phyloP scores from a whole-genome alignment of 768 basidiomycete species.

The Glaciozyma martinii region DNA sequence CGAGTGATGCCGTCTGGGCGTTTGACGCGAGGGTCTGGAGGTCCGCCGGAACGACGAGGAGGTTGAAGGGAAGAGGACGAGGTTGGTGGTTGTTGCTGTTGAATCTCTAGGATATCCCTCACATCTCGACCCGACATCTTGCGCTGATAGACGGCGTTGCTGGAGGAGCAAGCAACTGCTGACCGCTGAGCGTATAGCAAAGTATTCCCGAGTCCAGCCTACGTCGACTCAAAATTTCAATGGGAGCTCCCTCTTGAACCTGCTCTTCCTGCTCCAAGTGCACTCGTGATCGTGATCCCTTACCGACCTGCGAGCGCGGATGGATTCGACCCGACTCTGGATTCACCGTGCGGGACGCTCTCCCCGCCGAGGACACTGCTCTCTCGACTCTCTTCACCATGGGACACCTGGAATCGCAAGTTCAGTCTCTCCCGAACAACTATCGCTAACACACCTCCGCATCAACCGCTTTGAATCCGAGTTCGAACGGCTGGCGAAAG shows the following conservation, averaged over 20 bases:
- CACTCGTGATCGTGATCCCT: too few species aligned
- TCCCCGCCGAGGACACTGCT: neutral
- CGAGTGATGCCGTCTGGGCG: slow-evolving; percentile 70
- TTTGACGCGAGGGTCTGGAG: slow-evolving; percentile 41
- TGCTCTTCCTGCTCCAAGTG: too few species aligned
- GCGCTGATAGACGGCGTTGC: too few species aligned
- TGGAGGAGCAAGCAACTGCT: too few species aligned
- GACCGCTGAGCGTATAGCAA: too few species aligned
- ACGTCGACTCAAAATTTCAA: too few species aligned
- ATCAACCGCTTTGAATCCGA: neutral
- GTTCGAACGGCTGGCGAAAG: neutral
- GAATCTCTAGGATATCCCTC: slow-evolving; percentile 67
- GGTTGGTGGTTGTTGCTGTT: slow-evolving; percentile 40
- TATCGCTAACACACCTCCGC: neutral
- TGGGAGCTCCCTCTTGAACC: too few species aligned
- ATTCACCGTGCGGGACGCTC: neutral
- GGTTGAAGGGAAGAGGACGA: slow-evolving; percentile 41
- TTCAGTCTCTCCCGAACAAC: neutral
- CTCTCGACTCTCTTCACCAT: neutral
- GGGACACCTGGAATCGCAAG: neutral
- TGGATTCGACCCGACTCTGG: neutral
- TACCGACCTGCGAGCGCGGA: too few species aligned
- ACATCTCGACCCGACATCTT: slow-evolving; percentile 47
- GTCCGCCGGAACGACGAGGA: slow-evolving; percentile 3
- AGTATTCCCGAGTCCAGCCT: too few species aligned